Evolutionary conservation across 108 stramenopile species (phyloP).

Genomic region (Skeletonema marinoi): DNA sequence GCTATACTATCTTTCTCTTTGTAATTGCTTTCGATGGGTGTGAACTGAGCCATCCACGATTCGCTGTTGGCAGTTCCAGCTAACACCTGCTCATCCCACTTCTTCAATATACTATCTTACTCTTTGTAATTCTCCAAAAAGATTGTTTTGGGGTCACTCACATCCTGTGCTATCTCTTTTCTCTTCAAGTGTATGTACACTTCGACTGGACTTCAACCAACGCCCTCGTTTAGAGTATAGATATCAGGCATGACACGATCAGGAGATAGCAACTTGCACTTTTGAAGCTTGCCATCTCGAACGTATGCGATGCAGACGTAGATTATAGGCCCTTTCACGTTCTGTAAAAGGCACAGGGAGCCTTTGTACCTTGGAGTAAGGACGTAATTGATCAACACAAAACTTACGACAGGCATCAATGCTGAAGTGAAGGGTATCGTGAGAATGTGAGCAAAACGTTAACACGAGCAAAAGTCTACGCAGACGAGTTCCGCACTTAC

Average conservation of each 20-base stretch:
- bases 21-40: slow-evolving; percentile 9
- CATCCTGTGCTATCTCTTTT: slow-evolving; percentile 21
- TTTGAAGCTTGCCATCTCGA: slow-evolving; percentile 47
- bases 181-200: slow-evolving; percentile 46
- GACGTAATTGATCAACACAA: slow-evolving; percentile 45
- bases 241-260: slow-evolving; percentile 56
- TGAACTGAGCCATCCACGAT: slow-evolving; percentile 29
- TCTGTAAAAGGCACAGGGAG: slow-evolving; percentile 35
- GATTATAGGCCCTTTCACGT: slow-evolving; percentile 43
- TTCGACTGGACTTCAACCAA: slow-evolving; percentile 40
- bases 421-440: background rate
- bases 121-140: slow-evolving; percentile 54
- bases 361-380: slow-evolving; percentile 60
- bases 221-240: slow-evolving; percentile 45
- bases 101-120: slow-evolving; percentile 38
- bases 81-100: slow-evolving; percentile 39
- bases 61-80: slow-evolving; percentile 19
- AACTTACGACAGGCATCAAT: slow-evolving; percentile 44
- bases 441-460: background rate
- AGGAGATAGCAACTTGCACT: slow-evolving; percentile 43
- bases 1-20: no score
- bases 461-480: background rate
- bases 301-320: slow-evolving; percentile 43
- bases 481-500: background rate
- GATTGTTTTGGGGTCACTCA: slow-evolving; percentile 37